A percentile compares a stretch with the other conserved stretches of the same genome.
These are phyloP conservation scores for Blastomyces percursus DNA, from an alignment of 2,329 filamentous ascomycete species.

Conservation along the genomic window DNA sequence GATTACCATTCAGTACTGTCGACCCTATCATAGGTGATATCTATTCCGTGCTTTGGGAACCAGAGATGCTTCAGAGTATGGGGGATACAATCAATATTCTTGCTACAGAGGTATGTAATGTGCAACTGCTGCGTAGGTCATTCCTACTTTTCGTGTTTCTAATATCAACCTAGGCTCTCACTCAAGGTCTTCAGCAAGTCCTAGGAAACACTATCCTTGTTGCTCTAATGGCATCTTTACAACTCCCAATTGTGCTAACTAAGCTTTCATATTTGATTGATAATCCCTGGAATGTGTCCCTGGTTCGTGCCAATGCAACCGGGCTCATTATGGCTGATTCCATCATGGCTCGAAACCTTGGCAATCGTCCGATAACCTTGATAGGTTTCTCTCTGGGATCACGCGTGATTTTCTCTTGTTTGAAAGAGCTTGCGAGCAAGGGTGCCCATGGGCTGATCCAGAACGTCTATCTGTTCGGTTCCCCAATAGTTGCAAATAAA, in stretches of 20 bases:
- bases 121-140: neutral
- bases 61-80: slow-evolving; percentile 95
- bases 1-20: slow-evolving; percentile 88
- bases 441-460: slow-evolving; percentile 81
- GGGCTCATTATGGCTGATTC: slow-evolving; percentile 92
- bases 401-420: slow-evolving; percentile 81
- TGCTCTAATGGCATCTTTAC: slow-evolving; percentile 81
- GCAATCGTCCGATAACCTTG: slow-evolving; percentile 80
- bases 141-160: neutral
- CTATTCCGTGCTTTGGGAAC: slow-evolving; percentile 95
- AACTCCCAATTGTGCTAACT: slow-evolving; percentile 81
- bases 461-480: slow-evolving; percentile 91
- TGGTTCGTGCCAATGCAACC: slow-evolving; percentile 76
- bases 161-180: slow-evolving; percentile 58
- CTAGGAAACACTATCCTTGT: slow-evolving; percentile 81
- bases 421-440: slow-evolving; percentile 73
- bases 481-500: slow-evolving; percentile 78
- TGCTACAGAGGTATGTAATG: slow-evolving; percentile 70
- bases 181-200: slow-evolving; percentile 90
- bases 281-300: slow-evolving; percentile 96
- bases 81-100: slow-evolving; percentile 98
- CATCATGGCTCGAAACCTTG: slow-evolving; percentile 79
- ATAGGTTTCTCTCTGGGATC: slow-evolving; percentile 91
- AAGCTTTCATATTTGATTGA: slow-evolving; percentile 95
- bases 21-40: slow-evolving; percentile 97